These are phyloP conservation scores for Sporisorium sorghi DNA, from an alignment of 1,284 basidiomycete species.

Conservation along the genomic window DNA sequence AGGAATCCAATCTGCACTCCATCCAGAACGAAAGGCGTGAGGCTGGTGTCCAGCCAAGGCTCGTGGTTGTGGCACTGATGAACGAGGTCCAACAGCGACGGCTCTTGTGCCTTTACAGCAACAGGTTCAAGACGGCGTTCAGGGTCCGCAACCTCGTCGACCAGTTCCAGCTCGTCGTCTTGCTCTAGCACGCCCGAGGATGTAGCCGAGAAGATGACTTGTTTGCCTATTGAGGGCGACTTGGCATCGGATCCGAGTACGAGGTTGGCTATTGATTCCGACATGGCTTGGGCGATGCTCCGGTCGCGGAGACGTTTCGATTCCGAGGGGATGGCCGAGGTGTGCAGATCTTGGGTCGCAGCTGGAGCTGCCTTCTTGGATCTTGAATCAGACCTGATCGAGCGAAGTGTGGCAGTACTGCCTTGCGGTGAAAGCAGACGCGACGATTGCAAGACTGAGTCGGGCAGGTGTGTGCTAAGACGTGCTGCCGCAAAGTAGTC, in stretches of 20 bases:
- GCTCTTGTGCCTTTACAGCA: neutral
- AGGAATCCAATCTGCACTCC: constrained; percentile 65
- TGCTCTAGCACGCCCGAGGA: constrained; percentile 27
- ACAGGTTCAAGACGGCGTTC: constrained; percentile 17
- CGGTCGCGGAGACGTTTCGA: constrained; percentile 38
- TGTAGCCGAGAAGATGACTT: constrained; percentile 43
- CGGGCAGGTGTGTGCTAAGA: constrained; percentile 12
- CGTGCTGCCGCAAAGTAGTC: neutral
- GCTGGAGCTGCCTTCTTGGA: neutral
- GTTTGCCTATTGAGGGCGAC: constrained; percentile 10
- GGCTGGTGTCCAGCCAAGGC: constrained; percentile 55
- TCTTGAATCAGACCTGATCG: neutral
- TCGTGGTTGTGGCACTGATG: constrained; percentile 62
- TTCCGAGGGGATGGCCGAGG: constrained; percentile 41
- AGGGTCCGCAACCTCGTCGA: constrained; percentile 29
- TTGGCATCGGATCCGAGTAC: constrained; percentile 38
- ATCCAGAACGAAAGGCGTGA: constrained; percentile 56
- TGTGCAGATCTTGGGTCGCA: neutral
- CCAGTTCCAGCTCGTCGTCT: constrained; percentile 28
- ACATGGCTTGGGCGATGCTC: constrained; percentile 30
- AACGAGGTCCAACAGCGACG: constrained; percentile 53
- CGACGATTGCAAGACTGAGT: constrained; percentile 28
- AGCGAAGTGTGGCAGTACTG: constrained; percentile 25
- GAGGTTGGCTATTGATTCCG: constrained; percentile 39
- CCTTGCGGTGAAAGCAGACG: constrained; percentile 24